Base-by-base conservation (phyloP, 768 basidiomycete genomes). In the Fistulinella prunicolor region DNA sequence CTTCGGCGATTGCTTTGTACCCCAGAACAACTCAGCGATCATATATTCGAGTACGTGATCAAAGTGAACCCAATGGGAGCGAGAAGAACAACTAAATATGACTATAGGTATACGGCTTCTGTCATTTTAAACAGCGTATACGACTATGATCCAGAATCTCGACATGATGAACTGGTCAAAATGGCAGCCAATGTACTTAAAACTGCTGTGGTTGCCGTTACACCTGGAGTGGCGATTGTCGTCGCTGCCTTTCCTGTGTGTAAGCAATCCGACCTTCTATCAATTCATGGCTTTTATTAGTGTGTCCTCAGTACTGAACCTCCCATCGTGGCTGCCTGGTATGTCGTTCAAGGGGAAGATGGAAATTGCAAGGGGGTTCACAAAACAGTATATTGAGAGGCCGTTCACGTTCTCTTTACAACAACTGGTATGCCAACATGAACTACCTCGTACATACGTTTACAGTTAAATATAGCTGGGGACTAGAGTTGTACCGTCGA, bases 1-100 rank as follows among this genome's bases (percentile, higher is more conserved):
- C 63, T 74, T 20, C 56, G 51, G 9, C 57, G 56, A 6, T 55
- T 74, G 13, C 24, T 70, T 3, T 61, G 60, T 6, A 51, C 57
- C 9, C 67, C 70, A 32, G 63, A 68, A 9, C 54, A 62, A 21
- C 50, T 69, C 24, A 44, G 60, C 6, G 60, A 60, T 17, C 66
- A 69, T 26, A 44, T 71, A 8, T 60, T 62, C 28, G 62, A 67
- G 72, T 54, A 39, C 6, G 48, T 47, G 6, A 3, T 22, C n/a
- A 5, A 13, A 10, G 6, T 5, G 7, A 5, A 19, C 17, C 35
- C 17, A 9, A 5, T 14, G 4, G 9, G 4, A 14, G 20, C 9
- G 7, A 29, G 10, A 20, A 32, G 9, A 3, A 9, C 3, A 12
- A 26, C 20, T n/a, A 46, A 14, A 49, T 19, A n/a, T 12, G 7